phyloP scores from a whole-genome alignment of 768 basidiomycete genomes.

The Naematelia aurantialba region DNA sequence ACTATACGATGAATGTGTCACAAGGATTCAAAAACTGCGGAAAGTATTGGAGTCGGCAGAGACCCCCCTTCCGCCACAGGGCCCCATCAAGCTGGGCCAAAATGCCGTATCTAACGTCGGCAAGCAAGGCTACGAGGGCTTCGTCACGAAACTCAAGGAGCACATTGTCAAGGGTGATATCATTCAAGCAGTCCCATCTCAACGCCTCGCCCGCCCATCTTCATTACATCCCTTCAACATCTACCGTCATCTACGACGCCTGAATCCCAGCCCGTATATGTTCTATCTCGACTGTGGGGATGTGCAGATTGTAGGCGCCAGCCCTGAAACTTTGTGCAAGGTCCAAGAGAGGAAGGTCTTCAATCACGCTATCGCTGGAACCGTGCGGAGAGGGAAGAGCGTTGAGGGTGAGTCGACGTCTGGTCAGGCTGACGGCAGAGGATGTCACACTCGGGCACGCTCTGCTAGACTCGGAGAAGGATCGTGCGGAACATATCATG shows the following conservation, averaged over 20 bases:
- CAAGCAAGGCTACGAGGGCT: slow-evolving; percentile 81
- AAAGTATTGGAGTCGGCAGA: slow-evolving; percentile 62
- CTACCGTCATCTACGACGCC: slow-evolving; percentile 84
- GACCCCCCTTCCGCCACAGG: slow-evolving; percentile 58
- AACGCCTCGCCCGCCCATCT: slow-evolving; percentile 79
- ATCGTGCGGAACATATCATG: slow-evolving; percentile 98
- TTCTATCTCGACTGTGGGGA: slow-evolving; percentile 94
- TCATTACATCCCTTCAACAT: slow-evolving; percentile 93
- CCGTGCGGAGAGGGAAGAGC: slow-evolving; percentile 79
- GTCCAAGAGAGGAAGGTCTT: slow-evolving; percentile 86
- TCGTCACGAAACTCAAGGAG: slow-evolving; percentile 87
- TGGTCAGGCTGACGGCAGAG: slow-evolving; percentile 59
- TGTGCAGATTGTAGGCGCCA: slow-evolving; percentile 92
- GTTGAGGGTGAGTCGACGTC: slow-evolving; percentile 64
- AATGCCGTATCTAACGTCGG: slow-evolving; percentile 85
- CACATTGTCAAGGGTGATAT: slow-evolving; percentile 96
- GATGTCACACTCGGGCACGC: slow-evolving; percentile 72
- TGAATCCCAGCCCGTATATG: slow-evolving; percentile 99
- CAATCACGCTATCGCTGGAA: slow-evolving; percentile 98
- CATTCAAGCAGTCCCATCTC: slow-evolving; percentile 97
- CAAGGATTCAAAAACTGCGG: slow-evolving; percentile 76
- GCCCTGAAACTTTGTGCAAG: slow-evolving; percentile 95
- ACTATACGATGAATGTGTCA: slow-evolving; percentile 81
- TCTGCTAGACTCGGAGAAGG: slow-evolving; percentile 81
- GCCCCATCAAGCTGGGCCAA: slow-evolving; percentile 51